phyloP scores from a whole-genome alignment of 345 rosid genomes.

The Citrus trifoliata region DNA sequence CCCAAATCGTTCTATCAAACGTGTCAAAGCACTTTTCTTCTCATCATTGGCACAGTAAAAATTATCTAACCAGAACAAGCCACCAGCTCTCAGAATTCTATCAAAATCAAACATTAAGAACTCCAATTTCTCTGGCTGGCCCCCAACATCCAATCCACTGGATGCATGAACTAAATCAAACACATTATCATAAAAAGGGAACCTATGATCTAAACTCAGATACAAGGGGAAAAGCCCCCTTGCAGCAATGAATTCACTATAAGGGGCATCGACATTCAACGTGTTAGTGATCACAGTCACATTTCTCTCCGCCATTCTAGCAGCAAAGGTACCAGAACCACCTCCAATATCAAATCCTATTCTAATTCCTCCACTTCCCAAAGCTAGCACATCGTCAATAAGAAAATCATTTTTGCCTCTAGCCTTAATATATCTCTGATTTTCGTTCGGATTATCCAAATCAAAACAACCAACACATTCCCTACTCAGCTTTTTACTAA shows the following conservation, averaged over 20 bases:
- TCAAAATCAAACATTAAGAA: conserved; percentile 95
- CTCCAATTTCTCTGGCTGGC: conserved; percentile 74
- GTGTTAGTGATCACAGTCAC: conserved; percentile 73
- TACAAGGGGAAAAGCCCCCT: conserved; percentile 87
- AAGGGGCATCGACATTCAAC: conserved; percentile 74
- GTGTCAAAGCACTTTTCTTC: conserved; percentile 69
- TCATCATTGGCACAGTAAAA: conserved; percentile 62
- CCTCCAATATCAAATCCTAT: conserved; percentile 86
- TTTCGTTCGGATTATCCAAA: conserved; percentile 48
- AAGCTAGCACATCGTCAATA: conserved; percentile 66
- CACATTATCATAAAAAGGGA: conserved; percentile 86
- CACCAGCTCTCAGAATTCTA: conserved; percentile 76
- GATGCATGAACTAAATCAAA: conserved; percentile 75
- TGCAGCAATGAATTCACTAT: conserved; percentile 75
- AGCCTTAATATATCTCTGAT: conserved; percentile 62
- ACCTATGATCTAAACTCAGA: conserved; percentile 85
- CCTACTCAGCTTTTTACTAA: conserved; percentile 63
- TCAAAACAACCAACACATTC: conserved; percentile 89
- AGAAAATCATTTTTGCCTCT: conserved; percentile 80
- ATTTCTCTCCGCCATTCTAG: conserved; percentile 89
- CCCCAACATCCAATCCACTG: conserved; percentile 65
- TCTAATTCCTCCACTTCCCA: conserved; percentile 70
- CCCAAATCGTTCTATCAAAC: conserved; percentile 76
- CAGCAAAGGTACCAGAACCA: conserved; percentile 88
- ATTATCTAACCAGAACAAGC: conserved; percentile 87